Evolutionary conservation across 768 basidiomycete genomes (phyloP).

Genomic region (Gautieria morchelliformis): DNA sequence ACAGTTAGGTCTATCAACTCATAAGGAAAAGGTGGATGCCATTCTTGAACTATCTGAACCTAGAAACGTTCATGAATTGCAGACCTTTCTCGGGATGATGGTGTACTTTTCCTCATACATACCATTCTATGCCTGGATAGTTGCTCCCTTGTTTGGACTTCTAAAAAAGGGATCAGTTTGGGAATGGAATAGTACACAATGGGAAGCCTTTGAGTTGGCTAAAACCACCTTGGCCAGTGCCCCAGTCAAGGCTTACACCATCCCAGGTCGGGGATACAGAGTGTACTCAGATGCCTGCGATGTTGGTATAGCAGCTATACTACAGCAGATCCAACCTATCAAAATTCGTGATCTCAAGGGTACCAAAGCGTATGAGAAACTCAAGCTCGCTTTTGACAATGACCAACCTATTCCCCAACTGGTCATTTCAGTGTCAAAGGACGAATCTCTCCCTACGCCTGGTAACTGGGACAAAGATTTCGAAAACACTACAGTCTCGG

Average conservation of each 20-base stretch:
- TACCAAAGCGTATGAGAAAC: no score
- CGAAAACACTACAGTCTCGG: no score
- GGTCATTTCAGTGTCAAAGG: no score
- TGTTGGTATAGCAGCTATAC: slow-evolving; percentile 13
- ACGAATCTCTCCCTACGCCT: no score
- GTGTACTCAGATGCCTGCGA: slow-evolving; percentile 27
- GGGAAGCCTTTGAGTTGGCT: slow-evolving; percentile 19
- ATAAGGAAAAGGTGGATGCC: slow-evolving; percentile 27
- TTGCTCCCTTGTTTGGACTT: slow-evolving; percentile 24
- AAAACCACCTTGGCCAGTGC: slow-evolving; percentile 23
- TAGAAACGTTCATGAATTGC: slow-evolving; percentile 17
- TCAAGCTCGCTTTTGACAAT: no score
- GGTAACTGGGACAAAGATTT: no score
- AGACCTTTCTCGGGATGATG: slow-evolving; percentile 28
- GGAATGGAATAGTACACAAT: slow-evolving; percentile 17
- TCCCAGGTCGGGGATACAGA: slow-evolving; percentile 21
- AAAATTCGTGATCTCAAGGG: no score
- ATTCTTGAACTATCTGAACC: slow-evolving; percentile 22
- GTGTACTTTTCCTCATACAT: slow-evolving; percentile 30
- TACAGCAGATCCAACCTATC: slow-evolving; percentile 19
- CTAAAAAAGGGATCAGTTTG: slow-evolving; percentile 19
- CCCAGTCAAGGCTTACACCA: slow-evolving; percentile 24
- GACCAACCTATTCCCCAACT: no score
- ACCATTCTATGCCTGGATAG: slow-evolving; percentile 26
- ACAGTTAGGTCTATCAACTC: slow-evolving; percentile 25